Evolutionary conservation across 306 rosid genomes (phyloP).

Genomic region (Dryas alaskensis): DNA sequence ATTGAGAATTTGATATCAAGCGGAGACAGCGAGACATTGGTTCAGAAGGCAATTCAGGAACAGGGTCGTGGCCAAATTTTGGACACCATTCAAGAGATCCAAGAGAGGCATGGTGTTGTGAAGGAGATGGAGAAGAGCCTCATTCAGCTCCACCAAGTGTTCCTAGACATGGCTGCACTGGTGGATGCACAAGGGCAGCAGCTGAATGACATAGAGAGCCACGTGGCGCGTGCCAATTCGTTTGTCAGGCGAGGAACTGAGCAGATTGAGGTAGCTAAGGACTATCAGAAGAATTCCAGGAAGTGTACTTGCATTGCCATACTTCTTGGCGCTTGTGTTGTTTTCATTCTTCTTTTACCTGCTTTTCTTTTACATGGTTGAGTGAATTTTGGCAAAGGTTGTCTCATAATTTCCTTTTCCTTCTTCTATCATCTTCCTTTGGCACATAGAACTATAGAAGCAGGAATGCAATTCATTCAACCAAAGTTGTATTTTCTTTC

Average conservation of each 20-base stretch:
- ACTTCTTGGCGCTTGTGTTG: slow-evolving; percentile 27
- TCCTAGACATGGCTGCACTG: slow-evolving; percentile 91
- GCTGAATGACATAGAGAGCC: slow-evolving; percentile 76
- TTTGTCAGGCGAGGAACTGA: slow-evolving; percentile 72
- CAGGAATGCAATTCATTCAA: background rate
- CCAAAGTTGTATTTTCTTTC: background rate
- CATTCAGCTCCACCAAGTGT: slow-evolving; percentile 78
- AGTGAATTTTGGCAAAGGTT: background rate
- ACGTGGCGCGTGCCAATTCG: slow-evolving; percentile 77
- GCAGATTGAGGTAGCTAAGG: slow-evolving; percentile 68
- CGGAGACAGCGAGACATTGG: slow-evolving; percentile 80
- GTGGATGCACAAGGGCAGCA: slow-evolving; percentile 90
- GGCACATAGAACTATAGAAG: background rate
- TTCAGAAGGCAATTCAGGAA: slow-evolving; percentile 86
- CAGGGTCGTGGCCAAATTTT: slow-evolving; percentile 91
- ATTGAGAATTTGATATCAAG: slow-evolving; percentile 84
- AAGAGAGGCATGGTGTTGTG: slow-evolving; percentile 83
- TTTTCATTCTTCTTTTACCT: slow-evolving; percentile 8
- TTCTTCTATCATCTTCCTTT: background rate
- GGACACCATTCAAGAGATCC: slow-evolving; percentile 92
- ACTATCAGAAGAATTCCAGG: slow-evolving; percentile 54
- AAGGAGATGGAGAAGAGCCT: slow-evolving; percentile 87
- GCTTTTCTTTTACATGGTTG: background rate
- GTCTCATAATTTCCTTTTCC: background rate
- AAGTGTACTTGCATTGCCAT: slow-evolving; percentile 70